Conservation (phyloP, 495 filamentous ascomycete genomes). For the Astrothelium macrocarpum region DNA sequence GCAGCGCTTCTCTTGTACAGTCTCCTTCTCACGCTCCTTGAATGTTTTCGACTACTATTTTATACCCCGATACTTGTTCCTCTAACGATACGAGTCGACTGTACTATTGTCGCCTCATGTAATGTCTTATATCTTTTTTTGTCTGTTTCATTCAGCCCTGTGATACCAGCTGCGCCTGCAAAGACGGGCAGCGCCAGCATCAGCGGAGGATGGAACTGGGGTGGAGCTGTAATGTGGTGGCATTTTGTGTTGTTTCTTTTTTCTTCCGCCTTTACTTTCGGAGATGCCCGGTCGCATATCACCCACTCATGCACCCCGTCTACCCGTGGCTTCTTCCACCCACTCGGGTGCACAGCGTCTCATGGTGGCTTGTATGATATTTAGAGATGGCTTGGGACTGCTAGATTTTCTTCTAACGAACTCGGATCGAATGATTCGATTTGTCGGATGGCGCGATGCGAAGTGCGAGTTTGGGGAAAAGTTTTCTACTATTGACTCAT, state of each 20-base stretch:
- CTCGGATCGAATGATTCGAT: neutral
- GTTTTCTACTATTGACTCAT: neutral
- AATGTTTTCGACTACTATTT: neutral
- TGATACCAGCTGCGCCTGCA: neutral
- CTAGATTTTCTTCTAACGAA: neutral
- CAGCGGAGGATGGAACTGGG: neutral
- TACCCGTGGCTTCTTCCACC: neutral
- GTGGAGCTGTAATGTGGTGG: neutral
- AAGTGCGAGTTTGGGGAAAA: neutral
- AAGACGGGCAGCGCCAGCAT: neutral
- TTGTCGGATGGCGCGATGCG: neutral
- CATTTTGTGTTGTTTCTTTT: neutral
- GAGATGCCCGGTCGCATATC: neutral
- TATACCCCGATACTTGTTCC: neutral
- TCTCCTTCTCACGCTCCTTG: neutral
- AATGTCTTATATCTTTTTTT: slow-evolving; percentile 1
- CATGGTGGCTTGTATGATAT: neutral
- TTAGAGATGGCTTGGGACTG: neutral
- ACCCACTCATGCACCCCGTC: neutral
- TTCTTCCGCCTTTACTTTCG: neutral
- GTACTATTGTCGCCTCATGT: neutral
- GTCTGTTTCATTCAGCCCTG: neutral
- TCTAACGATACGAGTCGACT: slow-evolving; percentile 1
- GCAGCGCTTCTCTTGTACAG: neutral
- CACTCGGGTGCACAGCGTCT: neutral